These are phyloP conservation scores for Lathyrus sativus DNA, from an alignment of 306 rosid species.

Conservation along the genomic window DNA sequence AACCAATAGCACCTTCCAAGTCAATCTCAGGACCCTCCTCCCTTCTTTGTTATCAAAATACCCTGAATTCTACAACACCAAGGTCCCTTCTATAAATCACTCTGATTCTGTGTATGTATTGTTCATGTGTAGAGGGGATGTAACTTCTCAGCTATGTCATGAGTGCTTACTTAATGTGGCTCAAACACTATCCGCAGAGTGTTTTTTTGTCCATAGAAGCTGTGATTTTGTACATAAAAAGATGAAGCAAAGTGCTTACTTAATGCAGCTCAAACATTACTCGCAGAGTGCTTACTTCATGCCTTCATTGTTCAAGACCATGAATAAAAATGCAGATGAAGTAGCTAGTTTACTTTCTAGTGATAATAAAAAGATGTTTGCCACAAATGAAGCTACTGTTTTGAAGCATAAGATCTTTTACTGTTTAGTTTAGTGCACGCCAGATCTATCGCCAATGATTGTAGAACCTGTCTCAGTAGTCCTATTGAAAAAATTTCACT, in stretches of 20 bases:
- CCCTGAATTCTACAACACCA: too few relatives aligned
- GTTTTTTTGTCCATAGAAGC: neutral
- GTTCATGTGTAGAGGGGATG: constrained; percentile 6
- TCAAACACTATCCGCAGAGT: neutral
- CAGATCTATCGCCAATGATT: neutral
- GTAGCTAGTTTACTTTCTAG: neutral
- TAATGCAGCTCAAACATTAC: too few relatives aligned
- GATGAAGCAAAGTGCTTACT: too few relatives aligned
- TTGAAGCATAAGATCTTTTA: neutral
- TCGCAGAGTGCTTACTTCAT: too few relatives aligned
- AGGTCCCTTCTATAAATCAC: neutral
- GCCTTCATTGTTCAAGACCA: neutral
- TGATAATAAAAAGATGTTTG: neutral
- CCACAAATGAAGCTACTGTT: too few relatives aligned
- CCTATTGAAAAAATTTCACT: neutral
- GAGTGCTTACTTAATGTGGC: neutral
- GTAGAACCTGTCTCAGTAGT: neutral
- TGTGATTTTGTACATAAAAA: neutral
- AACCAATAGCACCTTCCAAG: too few relatives aligned
- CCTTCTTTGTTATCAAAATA: too few relatives aligned
- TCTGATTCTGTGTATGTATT: neutral
- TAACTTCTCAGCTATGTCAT: neutral
- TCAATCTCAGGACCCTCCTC: too few relatives aligned
- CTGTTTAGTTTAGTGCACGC: constrained; percentile 9
- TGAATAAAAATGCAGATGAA: neutral